Percentiles rank a stretch among this genome's conserved stretches.
These are phyloP conservation scores for Yarrowia alimentaria DNA, from an alignment of 805 yeast species.

Conservation along the genomic window DNA sequence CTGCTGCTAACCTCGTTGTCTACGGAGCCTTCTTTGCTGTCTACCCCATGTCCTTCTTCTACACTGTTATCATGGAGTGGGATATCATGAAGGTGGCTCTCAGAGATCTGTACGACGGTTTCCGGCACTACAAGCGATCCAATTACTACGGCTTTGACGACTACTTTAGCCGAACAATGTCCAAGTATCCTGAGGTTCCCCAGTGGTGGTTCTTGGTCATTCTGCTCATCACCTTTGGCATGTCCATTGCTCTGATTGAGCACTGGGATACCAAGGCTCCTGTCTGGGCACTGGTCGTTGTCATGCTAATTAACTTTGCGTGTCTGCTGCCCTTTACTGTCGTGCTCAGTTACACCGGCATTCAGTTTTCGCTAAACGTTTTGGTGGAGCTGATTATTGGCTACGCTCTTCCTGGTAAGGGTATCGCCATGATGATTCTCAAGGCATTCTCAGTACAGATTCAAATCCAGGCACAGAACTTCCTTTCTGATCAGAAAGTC, in stretches of 20 bases:
- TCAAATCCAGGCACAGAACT: constrained; percentile 61
- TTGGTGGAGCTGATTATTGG: constrained; percentile 64
- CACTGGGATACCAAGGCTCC: constrained; percentile 50
- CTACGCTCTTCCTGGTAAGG: constrained; percentile 61
- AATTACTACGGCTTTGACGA: constrained; percentile 36
- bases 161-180: constrained; percentile 52
- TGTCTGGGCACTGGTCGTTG: constrained; percentile 60
- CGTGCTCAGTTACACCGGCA: constrained; percentile 60
- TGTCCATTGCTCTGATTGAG: constrained; percentile 46
- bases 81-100: constrained; percentile 32
- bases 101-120: constrained; percentile 4
- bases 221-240: constrained; percentile 45
- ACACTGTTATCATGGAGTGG: constrained; percentile 35
- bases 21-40: constrained; percentile 59
- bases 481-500: constrained; percentile 55
- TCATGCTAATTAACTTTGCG: constrained; percentile 51
- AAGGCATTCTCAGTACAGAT: constrained; percentile 47
- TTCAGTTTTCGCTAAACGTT: constrained; percentile 56
- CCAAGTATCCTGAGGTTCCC: constrained; percentile 51
- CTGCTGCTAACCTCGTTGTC: constrained; percentile 47
- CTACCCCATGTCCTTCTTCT: constrained; percentile 56
- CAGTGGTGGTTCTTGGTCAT: constrained; percentile 53
- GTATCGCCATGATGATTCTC: constrained; percentile 52
- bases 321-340: constrained; percentile 65
- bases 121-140: constrained; percentile 2